These are phyloP conservation scores for Cylindrotheca fusiformis DNA, from an alignment of 108 stramenopile genomes.

Conservation along the genomic window DNA sequence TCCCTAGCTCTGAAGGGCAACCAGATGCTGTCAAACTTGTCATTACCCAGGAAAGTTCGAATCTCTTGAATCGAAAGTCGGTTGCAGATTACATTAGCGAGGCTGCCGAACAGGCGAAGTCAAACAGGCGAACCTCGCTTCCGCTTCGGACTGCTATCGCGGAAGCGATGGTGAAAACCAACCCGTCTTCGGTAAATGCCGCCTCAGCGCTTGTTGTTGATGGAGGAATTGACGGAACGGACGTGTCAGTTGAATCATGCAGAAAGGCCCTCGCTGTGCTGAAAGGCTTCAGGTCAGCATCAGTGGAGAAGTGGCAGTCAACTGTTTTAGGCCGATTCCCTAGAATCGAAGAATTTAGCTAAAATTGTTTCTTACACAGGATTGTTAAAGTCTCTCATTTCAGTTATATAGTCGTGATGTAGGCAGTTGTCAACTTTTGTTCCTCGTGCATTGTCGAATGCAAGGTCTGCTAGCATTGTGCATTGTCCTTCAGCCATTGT, in stretches of 20 bases:
- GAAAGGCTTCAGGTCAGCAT: slow-evolving; percentile 13
- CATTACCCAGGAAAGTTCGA: slow-evolving; percentile 44
- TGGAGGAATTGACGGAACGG: slow-evolving; percentile 44
- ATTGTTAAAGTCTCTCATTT: neutral
- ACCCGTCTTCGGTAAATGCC: slow-evolving; percentile 6
- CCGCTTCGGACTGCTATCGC: slow-evolving; percentile 58
- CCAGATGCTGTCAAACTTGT: slow-evolving; percentile 42
- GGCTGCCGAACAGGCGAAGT: slow-evolving; percentile 32
- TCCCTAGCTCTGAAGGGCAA: slow-evolving; percentile 14
- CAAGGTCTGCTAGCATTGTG: neutral
- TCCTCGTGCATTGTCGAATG: too few species aligned
- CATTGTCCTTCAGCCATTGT: slow-evolving; percentile 74
- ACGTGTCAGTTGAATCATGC: slow-evolving; percentile 50
- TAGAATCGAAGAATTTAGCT: slow-evolving; percentile 18
- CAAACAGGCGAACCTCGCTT: slow-evolving; percentile 33
- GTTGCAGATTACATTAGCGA: slow-evolving; percentile 47
- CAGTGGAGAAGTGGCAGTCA: slow-evolving; percentile 28
- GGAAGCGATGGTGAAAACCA: slow-evolving; percentile 51
- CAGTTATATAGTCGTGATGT: too few species aligned
- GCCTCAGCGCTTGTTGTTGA: slow-evolving; percentile 36
- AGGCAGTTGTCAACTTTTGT: too few species aligned
- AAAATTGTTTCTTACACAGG: slow-evolving; percentile 3
- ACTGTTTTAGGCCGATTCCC: slow-evolving; percentile 38
- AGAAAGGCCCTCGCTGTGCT: slow-evolving; percentile 38
- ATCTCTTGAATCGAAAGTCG: slow-evolving; percentile 41